phyloP scores from a whole-genome alignment of 257 asterid species.

The Solanum bulbocastanum region DNA sequence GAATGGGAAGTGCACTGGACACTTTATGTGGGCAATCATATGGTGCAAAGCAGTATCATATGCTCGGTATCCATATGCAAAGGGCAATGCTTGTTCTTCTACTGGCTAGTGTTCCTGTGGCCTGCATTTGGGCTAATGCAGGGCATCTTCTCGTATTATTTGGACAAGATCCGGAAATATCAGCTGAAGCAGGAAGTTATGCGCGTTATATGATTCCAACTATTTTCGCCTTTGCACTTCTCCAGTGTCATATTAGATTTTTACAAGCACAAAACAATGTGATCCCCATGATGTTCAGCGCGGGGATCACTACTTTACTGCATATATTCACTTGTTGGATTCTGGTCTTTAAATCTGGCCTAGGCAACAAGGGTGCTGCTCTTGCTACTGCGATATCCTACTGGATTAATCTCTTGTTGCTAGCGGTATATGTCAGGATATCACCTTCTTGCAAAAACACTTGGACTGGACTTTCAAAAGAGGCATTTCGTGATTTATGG shows the following conservation, averaged over 20 bases:
- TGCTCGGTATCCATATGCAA: constrained; percentile 63
- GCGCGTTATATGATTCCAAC: constrained; percentile 49
- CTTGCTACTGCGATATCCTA: constrained; percentile 50
- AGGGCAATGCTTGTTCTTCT: constrained; percentile 54
- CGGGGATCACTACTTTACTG: constrained; percentile 36
- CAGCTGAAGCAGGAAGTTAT: constrained; percentile 51
- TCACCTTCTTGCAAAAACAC: constrained; percentile 48
- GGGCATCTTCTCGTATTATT: constrained; percentile 34
- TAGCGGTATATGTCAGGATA: constrained; percentile 33
- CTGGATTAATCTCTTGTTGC: constrained; percentile 45
- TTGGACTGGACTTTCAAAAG: constrained; percentile 44
- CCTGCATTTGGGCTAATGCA: constrained; percentile 53
- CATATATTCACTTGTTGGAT: constrained; percentile 54
- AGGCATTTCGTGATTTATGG: background rate
- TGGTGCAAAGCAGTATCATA: constrained; percentile 57
- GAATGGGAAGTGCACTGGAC: constrained; percentile 60
- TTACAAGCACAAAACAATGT: constrained; percentile 59
- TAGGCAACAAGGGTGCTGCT: constrained; percentile 71
- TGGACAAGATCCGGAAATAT: constrained; percentile 57
- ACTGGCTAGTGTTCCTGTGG: constrained; percentile 36
- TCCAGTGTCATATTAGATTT: constrained; percentile 51
- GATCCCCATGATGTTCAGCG: constrained; percentile 53
- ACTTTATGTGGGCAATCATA: constrained; percentile 62
- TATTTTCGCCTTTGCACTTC: constrained; percentile 50
- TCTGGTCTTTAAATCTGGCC: constrained; percentile 34